Base-by-base conservation (phyloP, 2,329 filamentous ascomycete genomes). In the Orbilia brochopaga region DNA sequence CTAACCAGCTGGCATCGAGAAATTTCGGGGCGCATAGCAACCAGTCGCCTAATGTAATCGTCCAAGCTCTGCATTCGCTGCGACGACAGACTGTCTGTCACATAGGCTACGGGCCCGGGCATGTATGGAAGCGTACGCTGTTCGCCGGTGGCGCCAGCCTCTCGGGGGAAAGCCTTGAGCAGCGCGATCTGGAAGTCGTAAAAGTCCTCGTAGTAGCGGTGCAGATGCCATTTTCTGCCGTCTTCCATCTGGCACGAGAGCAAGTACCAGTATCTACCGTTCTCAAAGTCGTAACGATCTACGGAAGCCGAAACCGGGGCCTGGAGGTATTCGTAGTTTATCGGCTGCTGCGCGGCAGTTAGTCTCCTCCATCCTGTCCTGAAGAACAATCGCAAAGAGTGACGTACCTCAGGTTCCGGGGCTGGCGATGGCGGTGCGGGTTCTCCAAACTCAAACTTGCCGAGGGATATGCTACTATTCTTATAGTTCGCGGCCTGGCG, bases 401-500 rank as follows among this genome's bases (percentile, higher is more conserved):
- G 8, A 19, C 84, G 75, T 85, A 82, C 54, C 63, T 35, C 40
- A 17, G 51, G 42, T 6, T 61, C 63, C 15, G 35, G 48, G 27
- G 27, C 55, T 50, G 63, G 55, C 3, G 57, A 57, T 10, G 60
- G 52, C 17, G 77, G 74, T 23, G 74, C 73, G 74, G 78, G 79
- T 64, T 79, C 74, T 62, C 85, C 83, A 67, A 81, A 83, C 76
- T 93, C 91, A 75, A 95, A 93, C 80, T 93, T 96, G 75, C 94
- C 94, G 46, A 99, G 83, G 0, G 92, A 93, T 78, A 99, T 97
- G 81, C 94, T 97, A 79, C 92, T 96, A 79, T 97, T 97, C 83
- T 99, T 99, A 81, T 99, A 99, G 74, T 97, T 93, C 63, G 93
- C 93, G 0, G 94, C 92, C 91, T 97, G 97, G 81, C 95, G 96